Evolutionary conservation across 2,329 filamentous ascomycete genomes (phyloP), one percentile per base, ranked within the genome.

Genomic region (Arthrobotrys iridis): DNA sequence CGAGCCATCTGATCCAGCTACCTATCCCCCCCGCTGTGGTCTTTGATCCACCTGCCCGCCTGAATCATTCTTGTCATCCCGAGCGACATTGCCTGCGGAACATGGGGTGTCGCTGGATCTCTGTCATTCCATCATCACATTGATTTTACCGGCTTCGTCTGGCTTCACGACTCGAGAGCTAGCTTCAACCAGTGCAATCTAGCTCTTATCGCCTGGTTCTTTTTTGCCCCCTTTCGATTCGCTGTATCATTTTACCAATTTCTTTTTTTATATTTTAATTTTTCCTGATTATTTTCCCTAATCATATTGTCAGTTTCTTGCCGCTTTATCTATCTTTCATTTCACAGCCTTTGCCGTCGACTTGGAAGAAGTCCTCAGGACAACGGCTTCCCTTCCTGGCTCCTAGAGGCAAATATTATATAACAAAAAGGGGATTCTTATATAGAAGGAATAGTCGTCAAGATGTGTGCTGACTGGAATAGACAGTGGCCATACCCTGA

Each of bases 391-490:
- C 40, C 55, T 65, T 35, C 45, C 63, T 66, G 67, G 70, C 62
- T 66, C 35, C 62, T 26, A 28, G 60, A 55, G 55, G 45, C 46
- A 57, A 46, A 20, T 40, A 30, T 40, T 24, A 11, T 37, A 62
- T 43, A 50, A 40, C 58, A 30, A 41, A 59, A 35, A 48, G 58
- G 48, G 55, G 46, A 55, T 48, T 35, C 62, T 41, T 20, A 30
- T 55, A 37, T 55, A 55, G 40, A 63, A 55, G 37, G 41, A 62
- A 33, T 57, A 60, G 20, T 63, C 46, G 46, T 65, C 71, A 75
- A 75, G 46, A 75, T 75, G 71, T 63, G 57, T 75, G 48, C 71
- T 75, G 71, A 75, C 63, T 75, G 71, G 71, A 75, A 68, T 60
- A 60, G 71, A 68, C 63, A 68, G 71, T 46, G 33, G 57, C 40